Evolutionary conservation across 163 green algal species (phyloP), one percentile per base, ranked within the genome.

Genomic region (Chloromonas sp.): DNA sequence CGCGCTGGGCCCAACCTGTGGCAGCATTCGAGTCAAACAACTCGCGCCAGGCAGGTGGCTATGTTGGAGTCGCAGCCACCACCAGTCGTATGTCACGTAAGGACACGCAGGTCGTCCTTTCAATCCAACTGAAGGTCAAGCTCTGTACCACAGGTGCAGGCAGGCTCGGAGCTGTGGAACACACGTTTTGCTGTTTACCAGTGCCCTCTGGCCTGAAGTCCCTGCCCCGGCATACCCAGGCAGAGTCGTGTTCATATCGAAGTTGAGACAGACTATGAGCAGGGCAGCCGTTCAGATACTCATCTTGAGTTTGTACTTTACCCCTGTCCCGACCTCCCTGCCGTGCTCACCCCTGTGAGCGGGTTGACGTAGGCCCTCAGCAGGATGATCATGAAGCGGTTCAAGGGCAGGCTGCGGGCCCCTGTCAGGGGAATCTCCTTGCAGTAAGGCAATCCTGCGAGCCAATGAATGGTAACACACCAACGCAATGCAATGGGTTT

Each of bases 301-400:
- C 36, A 36, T 36, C 36, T 36, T 36, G 36, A 36, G 36, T 36
- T 36, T 36, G 36, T 36, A 36, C 36, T 36, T 36, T 36, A 36
- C 36, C 36, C 36, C 36, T 36, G 36, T 36, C 36, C 36, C 36
- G 36, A 36, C 36, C 36, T 36, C 36, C 36, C 2, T 79, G 71
- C 57, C 57, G 77, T 3, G 77, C 77, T 57, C 77, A 81, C 77
- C 3, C 77, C 77, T 1, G 77, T 81, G 1, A 57, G 3, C 2
- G 77, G 77, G 77, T 81, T 81, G 77, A 81, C 77, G n/a, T 81
- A 81, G 1, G 77, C 77, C 3, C 77, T 36, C 77, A 62, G 36
- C 2, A 81, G n/a, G 1, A 81, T 3, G 36, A 81, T 36, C n/a
- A 81, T n/a, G 14, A 3, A 3, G n/a, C 77, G 77, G 14, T 15